Percentiles rank a stretch among this genome's conserved stretches.
These are phyloP conservation scores for Metschnikowia anglica DNA, from an alignment of 805 yeast genomes.

Conservation along the genomic window DNA sequence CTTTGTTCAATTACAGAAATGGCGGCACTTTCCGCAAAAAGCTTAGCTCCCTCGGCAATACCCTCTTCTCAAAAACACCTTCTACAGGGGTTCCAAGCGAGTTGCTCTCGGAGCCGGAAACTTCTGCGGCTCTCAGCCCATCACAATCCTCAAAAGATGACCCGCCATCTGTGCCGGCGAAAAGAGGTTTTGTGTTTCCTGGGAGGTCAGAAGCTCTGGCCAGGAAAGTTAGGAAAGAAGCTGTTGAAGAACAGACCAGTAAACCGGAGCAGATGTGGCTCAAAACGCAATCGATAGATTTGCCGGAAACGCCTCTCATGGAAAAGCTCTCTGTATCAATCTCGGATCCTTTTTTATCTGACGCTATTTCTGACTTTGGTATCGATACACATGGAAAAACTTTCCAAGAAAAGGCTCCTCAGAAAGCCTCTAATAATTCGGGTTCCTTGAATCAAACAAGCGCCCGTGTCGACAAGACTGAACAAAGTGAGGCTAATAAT, in stretches of 20 bases:
- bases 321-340: neutral
- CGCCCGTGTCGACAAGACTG: no score
- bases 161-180: neutral
- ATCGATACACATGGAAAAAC: neutral
- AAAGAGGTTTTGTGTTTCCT: constrained; percentile 4
- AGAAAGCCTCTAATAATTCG: neutral
- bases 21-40: constrained; percentile 9
- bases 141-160: neutral
- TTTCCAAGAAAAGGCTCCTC: neutral
- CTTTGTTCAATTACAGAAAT: constrained; percentile 6
- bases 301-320: neutral
- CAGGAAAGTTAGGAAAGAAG: neutral
- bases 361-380: constrained; percentile 1
- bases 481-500: no score
- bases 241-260: neutral
- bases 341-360: constrained; percentile 5
- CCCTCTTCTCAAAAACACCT: constrained; percentile 6
- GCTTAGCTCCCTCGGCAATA: constrained; percentile 6
- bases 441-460: no score
- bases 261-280: constrained; percentile 1
- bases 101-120: constrained; percentile 1
- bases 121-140: neutral
- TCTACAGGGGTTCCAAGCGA: constrained; percentile 2
- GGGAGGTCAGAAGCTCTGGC: neutral
- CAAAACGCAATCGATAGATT: constrained; percentile 1